Conservation (phyloP, 2,329 filamentous ascomycete species). For the Nemania sp. region DNA sequence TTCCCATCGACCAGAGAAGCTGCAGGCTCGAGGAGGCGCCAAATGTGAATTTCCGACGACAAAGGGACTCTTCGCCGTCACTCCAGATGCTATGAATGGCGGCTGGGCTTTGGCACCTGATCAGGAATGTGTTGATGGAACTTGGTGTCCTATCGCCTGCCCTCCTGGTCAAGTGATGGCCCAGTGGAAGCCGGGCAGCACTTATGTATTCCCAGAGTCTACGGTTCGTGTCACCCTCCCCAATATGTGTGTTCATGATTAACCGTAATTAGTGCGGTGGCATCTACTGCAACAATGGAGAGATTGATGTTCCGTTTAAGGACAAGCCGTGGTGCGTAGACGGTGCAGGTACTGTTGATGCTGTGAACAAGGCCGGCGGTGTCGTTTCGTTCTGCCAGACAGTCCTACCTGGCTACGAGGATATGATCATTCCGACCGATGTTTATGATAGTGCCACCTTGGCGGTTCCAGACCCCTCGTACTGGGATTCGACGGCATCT, state of each 20-base stretch:
- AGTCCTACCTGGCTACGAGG: slow-evolving; percentile 77
- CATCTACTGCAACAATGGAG: slow-evolving; percentile 71
- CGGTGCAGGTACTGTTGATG: slow-evolving; percentile 67
- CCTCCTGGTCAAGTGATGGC: slow-evolving; percentile 75
- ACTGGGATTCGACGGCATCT: slow-evolving; percentile 74
- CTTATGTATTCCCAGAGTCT: slow-evolving; percentile 70
- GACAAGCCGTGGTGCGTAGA: slow-evolving; percentile 70
- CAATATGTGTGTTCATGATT: slow-evolving; percentile 22
- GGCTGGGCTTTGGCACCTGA: slow-evolving; percentile 84
- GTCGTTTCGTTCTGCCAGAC: slow-evolving; percentile 78
- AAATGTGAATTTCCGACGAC: slow-evolving; percentile 69
- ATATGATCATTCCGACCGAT: slow-evolving; percentile 80
- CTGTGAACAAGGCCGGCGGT: slow-evolving; percentile 66
- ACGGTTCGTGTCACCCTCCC: slow-evolving; percentile 60
- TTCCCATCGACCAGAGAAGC: slow-evolving; percentile 34
- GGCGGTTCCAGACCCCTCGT: slow-evolving; percentile 70
- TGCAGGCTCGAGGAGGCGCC: slow-evolving; percentile 56
- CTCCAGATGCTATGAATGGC: slow-evolving; percentile 65
- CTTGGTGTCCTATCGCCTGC: slow-evolving; percentile 78
- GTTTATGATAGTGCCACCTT: slow-evolving; percentile 62
- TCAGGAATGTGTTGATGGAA: slow-evolving; percentile 67
- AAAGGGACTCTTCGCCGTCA: slow-evolving; percentile 69
- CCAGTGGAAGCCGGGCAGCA: slow-evolving; percentile 76
- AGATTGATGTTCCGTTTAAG: slow-evolving; percentile 71
- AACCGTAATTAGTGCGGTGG: slow-evolving; percentile 66